phyloP scores from a whole-genome alignment of 1,284 basidiomycete species.

The Trametes sp. region DNA sequence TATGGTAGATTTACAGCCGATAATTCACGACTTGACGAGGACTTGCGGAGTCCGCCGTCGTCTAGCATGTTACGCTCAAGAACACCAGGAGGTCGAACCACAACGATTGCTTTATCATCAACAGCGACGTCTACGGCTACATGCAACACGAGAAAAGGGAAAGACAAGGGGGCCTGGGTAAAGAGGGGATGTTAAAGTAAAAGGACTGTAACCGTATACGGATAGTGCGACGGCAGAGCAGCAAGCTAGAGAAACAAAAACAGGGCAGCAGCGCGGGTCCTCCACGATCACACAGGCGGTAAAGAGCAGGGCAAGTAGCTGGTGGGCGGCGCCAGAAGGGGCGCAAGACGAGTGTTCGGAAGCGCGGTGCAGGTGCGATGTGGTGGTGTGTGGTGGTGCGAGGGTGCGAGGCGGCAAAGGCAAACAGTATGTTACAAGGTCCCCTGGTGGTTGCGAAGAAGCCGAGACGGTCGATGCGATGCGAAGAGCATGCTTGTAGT shows the following conservation, averaged over 20 bases:
- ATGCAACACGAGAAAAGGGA: conserved; percentile 25
- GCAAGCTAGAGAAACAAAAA: conserved; percentile 16
- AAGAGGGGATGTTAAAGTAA: conserved; percentile 25
- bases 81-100: conserved; percentile 14
- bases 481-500: conserved; percentile 28
- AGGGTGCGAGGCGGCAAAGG: conserved; percentile 25
- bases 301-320: neutral
- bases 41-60: too few relatives aligned
- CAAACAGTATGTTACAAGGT: conserved; percentile 36
- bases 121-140: conserved; percentile 25
- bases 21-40: too few relatives aligned
- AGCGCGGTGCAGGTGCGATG: too few relatives aligned
- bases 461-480: conserved; percentile 24
- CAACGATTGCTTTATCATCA: conserved; percentile 24
- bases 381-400: conserved; percentile 21
- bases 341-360: neutral
- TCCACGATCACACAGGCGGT: conserved; percentile 24
- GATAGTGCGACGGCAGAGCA: neutral
- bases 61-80: neutral
- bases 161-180: conserved; percentile 19
- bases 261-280: conserved; percentile 13
- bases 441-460: conserved; percentile 31
- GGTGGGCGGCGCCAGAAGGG: conserved; percentile 1
- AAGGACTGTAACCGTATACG: conserved; percentile 28
- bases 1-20: too few relatives aligned